These are phyloP conservation scores for Porogramme epimiltina DNA, from an alignment of 1,284 basidiomycete species.

Conservation along the genomic window DNA sequence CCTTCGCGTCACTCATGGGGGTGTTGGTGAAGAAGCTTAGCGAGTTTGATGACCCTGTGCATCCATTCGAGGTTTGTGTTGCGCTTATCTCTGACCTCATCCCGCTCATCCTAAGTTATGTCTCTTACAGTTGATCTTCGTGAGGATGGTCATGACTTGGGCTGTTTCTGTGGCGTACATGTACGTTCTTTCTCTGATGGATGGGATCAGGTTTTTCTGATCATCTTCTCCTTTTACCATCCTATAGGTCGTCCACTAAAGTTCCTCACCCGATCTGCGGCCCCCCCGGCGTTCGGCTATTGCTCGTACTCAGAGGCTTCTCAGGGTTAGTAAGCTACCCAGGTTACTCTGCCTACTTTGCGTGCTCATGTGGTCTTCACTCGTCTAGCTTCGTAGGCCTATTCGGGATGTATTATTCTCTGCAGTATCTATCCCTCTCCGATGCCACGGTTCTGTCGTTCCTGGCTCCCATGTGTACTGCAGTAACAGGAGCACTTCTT, in stretches of 20 bases:
- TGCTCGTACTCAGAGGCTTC: slow-evolving; percentile 45
- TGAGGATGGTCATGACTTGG: slow-evolving; percentile 57
- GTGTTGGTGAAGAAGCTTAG: slow-evolving; percentile 64
- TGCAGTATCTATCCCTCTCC: slow-evolving; percentile 59
- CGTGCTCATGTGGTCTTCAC: no score
- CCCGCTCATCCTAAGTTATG: neutral
- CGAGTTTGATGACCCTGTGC: slow-evolving; percentile 57
- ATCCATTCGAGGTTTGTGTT: slow-evolving; percentile 53
- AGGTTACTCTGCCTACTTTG: no score
- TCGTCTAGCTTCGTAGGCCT: slow-evolving; percentile 62
- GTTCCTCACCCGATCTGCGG: slow-evolving; percentile 70
- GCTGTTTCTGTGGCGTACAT: slow-evolving; percentile 47
- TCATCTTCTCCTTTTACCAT: no score
- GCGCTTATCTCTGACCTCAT: neutral
- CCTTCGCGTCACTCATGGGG: slow-evolving; percentile 65
- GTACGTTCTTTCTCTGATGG: no score
- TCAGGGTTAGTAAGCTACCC: no score
- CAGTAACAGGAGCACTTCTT: slow-evolving; percentile 64
- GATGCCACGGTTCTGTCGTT: slow-evolving; percentile 80
- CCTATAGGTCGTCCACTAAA: slow-evolving; percentile 52
- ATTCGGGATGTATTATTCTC: slow-evolving; percentile 66
- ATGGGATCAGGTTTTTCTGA: no score
- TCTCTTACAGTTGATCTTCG: slow-evolving; percentile 45
- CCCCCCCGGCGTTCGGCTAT: slow-evolving; percentile 62
- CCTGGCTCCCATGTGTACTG: slow-evolving; percentile 68